Evolutionary conservation across 495 filamentous ascomycete species (phyloP).

Genomic region (Penicillium ucsense): DNA sequence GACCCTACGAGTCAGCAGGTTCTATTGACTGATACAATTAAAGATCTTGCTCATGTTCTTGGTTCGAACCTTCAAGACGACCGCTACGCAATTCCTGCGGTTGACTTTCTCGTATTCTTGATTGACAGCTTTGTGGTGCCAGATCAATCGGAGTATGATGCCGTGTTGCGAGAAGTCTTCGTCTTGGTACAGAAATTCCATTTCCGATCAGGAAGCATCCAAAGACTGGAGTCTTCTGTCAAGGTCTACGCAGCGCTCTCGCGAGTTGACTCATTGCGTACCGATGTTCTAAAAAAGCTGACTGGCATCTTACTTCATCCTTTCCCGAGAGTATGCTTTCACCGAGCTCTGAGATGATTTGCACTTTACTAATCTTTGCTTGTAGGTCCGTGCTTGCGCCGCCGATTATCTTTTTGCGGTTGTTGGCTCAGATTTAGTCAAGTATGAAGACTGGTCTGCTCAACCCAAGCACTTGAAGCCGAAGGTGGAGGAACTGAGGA

Average conservation of each 20-base stretch:
- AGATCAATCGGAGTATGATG: slow-evolving; percentile 9
- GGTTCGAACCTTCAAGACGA: slow-evolving; percentile 46
- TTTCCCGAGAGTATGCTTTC: slow-evolving; percentile 46
- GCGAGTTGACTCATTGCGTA: slow-evolving; percentile 23
- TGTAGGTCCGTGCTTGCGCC: slow-evolving; percentile 26
- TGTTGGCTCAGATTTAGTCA: slow-evolving; percentile 23
- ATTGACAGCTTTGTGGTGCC: slow-evolving; percentile 39
- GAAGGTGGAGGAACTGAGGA: slow-evolving; percentile 24
- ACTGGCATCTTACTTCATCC: slow-evolving; percentile 52
- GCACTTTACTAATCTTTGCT: neutral
- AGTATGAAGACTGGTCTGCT: slow-evolving; percentile 33
- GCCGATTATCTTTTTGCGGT: slow-evolving; percentile 33
- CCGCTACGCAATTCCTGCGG: slow-evolving; percentile 58
- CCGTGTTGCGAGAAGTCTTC: slow-evolving; percentile 50
- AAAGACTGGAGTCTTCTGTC: slow-evolving; percentile 68
- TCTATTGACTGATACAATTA: slow-evolving; percentile 26
- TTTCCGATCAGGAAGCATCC: slow-evolving; percentile 69
- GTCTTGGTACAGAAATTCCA: slow-evolving; percentile 63
- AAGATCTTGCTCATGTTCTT: slow-evolving; percentile 34
- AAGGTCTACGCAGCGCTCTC: slow-evolving; percentile 64
- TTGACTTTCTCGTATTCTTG: slow-evolving; percentile 69
- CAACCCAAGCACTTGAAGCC: slow-evolving; percentile 30
- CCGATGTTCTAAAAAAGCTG: slow-evolving; percentile 45
- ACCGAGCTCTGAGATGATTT: neutral
- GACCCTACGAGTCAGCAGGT: slow-evolving; percentile 24